Evolutionary conservation across 1,284 basidiomycete species (phyloP), one percentile per base, ranked within the genome.

Genomic region (Melampsora abietis-canadensis): DNA sequence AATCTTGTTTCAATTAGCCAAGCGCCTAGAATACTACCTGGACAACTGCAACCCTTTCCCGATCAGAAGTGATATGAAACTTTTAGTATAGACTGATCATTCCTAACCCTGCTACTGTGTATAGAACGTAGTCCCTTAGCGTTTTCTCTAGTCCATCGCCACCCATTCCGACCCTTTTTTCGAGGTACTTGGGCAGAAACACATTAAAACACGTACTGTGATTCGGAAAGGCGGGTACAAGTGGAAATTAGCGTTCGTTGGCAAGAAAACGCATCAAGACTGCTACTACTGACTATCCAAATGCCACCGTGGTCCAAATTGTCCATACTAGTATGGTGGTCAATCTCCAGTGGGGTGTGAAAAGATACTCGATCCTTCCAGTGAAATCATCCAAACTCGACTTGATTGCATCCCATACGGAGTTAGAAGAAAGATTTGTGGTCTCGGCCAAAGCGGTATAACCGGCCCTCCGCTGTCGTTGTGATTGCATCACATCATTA

Each of bases 161-260:
- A 37, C 47, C 64, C 54, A 47, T 61, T 47, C 64, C 61, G 14
- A 72, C 76, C 21, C 84, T 80, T 77, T 85, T 86, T 84, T 94
- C 94, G 37, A 98, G 84, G 17, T 95, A 85, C 79, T 93, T 93
- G 0, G 95, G 95, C 24, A 97, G 85, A 82, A 90, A 98, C 15
- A 96, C 93, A 80, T 98, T 98, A 84, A 98, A 98, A 88, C 95
- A 95, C 7, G 92, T 97, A 80, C 88, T 94, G 1, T 34, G 12
- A 19, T 21, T 68, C 64, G 14, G 17, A n/a, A 24, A 24, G 7
- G 15, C 31, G 73, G 34, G 48, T 2, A 44, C 17, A 37, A 54
- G 47, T 27, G 82, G 89, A 76, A 77, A 92, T 91, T 90, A 37
- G 94, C 84, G 1, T 89, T 86, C 88, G 92, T 90, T 5, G 17